Evolutionary conservation across 225 moss, liverwort and hornwort species (phyloP).

Genomic region (Thuidium tamariscinum): DNA sequence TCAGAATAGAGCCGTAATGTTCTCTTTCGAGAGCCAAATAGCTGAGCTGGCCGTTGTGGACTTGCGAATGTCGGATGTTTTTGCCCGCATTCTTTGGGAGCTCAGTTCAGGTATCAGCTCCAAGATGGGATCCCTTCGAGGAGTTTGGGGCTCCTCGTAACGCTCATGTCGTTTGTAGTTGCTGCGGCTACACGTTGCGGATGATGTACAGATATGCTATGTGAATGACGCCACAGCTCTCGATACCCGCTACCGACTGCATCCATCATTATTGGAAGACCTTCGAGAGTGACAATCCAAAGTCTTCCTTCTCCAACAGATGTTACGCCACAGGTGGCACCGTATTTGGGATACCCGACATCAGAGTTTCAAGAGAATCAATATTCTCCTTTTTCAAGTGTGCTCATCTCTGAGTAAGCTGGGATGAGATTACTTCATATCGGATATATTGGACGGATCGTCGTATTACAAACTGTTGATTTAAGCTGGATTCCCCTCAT

Average conservation of each 20-base stretch:
- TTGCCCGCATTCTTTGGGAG: constrained; percentile 91
- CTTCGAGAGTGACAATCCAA: not conserved
- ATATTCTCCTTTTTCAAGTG: not conserved
- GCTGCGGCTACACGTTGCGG: not conserved
- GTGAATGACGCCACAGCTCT: not conserved
- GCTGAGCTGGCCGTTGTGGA: constrained; percentile 81
- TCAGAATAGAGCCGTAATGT: constrained; percentile 66
- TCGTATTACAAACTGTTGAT: not conserved
- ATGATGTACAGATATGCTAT: not conserved
- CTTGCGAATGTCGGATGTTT: constrained; percentile 79
- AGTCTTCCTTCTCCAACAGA: not conserved
- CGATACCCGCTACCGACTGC: not conserved
- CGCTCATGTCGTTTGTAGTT: not conserved
- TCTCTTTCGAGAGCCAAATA: constrained; percentile 67
- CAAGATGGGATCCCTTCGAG: constrained; percentile 67
- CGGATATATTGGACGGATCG: not conserved
- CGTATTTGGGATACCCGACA: not conserved
- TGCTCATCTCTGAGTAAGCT: not conserved
- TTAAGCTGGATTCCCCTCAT: not conserved
- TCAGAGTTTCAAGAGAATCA: not conserved
- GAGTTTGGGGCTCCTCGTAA: constrained; percentile 88
- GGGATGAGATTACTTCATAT: not conserved
- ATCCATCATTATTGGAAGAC: not conserved
- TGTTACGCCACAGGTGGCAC: not conserved
- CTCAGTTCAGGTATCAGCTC: constrained; percentile 88